Evolutionary conservation across 352 stramenopile species (phyloP).

Genomic region (Globisporangium radiosum): DNA sequence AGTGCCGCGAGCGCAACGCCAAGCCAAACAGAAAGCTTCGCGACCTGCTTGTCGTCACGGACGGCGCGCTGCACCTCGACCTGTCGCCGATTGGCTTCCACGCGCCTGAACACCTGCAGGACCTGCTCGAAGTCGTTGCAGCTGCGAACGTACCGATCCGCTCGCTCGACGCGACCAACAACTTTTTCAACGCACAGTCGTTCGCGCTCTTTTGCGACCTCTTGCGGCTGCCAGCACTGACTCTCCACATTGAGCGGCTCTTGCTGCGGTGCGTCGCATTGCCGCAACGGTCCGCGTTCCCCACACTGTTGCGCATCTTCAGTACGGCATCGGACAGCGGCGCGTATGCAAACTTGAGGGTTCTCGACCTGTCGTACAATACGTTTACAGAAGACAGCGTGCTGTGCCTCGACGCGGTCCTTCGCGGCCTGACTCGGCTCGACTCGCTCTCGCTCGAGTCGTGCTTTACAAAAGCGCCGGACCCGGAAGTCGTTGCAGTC

Average conservation of each 20-base stretch:
- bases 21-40: conserved; percentile 33
- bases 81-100: conserved; percentile 50
- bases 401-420: conserved; percentile 26
- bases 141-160: conserved; percentile 27
- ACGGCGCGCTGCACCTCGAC: conserved; percentile 34
- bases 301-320: conserved; percentile 31
- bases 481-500: conserved; percentile 27
- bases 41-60: conserved; percentile 29
- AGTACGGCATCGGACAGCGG: conserved; percentile 13
- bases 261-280: conserved; percentile 41
- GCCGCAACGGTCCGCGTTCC: conserved; percentile 40
- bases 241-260: conserved; percentile 26
- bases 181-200: conserved; percentile 50
- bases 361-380: conserved; percentile 70
- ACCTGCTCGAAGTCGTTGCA: conserved; percentile 40
- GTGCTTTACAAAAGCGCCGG: conserved; percentile 46
- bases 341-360: conserved; percentile 24
- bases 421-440: conserved; percentile 29
- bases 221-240: conserved; percentile 27
- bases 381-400: conserved; percentile 39
- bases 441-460: conserved; percentile 45
- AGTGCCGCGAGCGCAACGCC: conserved; percentile 40
- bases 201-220: conserved; percentile 46
- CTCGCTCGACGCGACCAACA: conserved; percentile 47
- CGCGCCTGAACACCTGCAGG: conserved; percentile 38